phyloP scores from a whole-genome alignment of 2,329 filamentous ascomycete genomes.

The Sporothrix protearum region DNA sequence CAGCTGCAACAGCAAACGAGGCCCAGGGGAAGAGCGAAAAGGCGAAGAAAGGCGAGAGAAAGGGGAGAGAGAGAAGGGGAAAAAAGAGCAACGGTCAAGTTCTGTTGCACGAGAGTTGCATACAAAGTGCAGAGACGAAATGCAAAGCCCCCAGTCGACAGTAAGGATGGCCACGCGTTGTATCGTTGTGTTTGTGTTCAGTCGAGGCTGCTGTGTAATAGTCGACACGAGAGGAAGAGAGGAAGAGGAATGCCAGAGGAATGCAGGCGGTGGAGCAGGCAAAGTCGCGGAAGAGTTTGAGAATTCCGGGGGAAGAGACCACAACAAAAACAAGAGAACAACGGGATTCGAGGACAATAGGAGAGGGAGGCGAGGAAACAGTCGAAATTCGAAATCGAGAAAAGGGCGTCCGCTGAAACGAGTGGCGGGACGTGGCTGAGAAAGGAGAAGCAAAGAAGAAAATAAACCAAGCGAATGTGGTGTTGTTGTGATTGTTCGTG shows the following conservation, averaged over 20 bases:
- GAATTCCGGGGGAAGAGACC: not conserved
- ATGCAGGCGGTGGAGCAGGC: slow-evolving; percentile 16
- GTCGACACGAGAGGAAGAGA: no score
- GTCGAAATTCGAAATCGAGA: not conserved
- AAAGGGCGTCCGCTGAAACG: slow-evolving; percentile 18
- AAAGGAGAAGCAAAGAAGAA: not conserved
- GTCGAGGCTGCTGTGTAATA: slow-evolving; percentile 17
- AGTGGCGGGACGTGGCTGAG: slow-evolving; percentile 20
- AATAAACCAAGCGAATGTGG: slow-evolving; percentile 23
- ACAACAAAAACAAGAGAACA: slow-evolving; percentile 13
- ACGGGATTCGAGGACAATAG: not conserved
- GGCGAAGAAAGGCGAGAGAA: not conserved
- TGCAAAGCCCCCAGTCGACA: not conserved
- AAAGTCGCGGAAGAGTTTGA: slow-evolving; percentile 1
- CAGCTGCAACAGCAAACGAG: not conserved
- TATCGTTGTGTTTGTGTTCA: slow-evolving; percentile 5
- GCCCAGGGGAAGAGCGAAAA: not conserved
- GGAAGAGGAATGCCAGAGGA: slow-evolving; percentile 5
- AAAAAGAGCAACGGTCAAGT: not conserved
- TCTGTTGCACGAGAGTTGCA: slow-evolving; percentile 12
- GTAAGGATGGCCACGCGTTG: not conserved
- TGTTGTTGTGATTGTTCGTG: not conserved
- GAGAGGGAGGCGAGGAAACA: not conserved
- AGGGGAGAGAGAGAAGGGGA: not conserved
- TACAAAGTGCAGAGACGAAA: not conserved